Percentiles rank a stretch among this genome's conserved stretches.
phyloP scores from a whole-genome alignment of 1,284 basidiomycete species.

The Ganoderma sinense region DNA sequence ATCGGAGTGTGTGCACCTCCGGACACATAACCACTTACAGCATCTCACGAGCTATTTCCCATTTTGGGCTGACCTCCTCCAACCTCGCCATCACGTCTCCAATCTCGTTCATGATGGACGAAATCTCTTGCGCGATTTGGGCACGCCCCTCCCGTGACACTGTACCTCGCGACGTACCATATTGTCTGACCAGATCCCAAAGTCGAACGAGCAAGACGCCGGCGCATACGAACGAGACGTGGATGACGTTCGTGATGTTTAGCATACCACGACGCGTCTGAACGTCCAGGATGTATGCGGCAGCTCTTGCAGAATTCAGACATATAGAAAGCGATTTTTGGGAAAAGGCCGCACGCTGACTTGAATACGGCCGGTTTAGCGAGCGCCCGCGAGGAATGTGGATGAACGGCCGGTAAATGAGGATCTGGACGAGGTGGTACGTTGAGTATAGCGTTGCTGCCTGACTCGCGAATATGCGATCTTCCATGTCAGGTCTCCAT shows the following conservation, averaged over 20 bases:
- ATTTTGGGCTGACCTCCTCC: slow-evolving; percentile 36
- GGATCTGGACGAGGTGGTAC: slow-evolving; percentile 76
- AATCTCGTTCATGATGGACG: slow-evolving; percentile 36
- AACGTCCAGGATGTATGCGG: slow-evolving; percentile 65
- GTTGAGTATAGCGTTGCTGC: slow-evolving; percentile 72
- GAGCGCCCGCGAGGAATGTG: slow-evolving; percentile 40
- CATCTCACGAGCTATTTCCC: slow-evolving; percentile 39
- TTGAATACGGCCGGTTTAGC: slow-evolving; percentile 14
- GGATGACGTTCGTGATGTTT: slow-evolving; percentile 36
- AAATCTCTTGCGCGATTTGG: slow-evolving; percentile 30
- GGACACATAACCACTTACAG: slow-evolving; percentile 31
- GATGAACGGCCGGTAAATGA: slow-evolving; percentile 82
- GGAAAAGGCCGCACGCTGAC: slow-evolving; percentile 41
- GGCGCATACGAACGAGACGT: slow-evolving; percentile 37
- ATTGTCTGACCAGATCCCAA: slow-evolving; percentile 40
- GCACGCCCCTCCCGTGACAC: slow-evolving; percentile 14
- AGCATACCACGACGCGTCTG: slow-evolving; percentile 52
- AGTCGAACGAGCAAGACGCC: slow-evolving; percentile 40
- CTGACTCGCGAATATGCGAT: slow-evolving; percentile 64
- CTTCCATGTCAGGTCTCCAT: slow-evolving; percentile 70
- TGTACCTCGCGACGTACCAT: slow-evolving; percentile 24
- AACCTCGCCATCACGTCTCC: slow-evolving; percentile 34
- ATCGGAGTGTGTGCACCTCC: background rate
- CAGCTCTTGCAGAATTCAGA: slow-evolving; percentile 69
- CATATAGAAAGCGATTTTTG: slow-evolving; percentile 70